Conservation (phyloP, 805 yeast genomes). For the Clavispora carvajalis region DNA sequence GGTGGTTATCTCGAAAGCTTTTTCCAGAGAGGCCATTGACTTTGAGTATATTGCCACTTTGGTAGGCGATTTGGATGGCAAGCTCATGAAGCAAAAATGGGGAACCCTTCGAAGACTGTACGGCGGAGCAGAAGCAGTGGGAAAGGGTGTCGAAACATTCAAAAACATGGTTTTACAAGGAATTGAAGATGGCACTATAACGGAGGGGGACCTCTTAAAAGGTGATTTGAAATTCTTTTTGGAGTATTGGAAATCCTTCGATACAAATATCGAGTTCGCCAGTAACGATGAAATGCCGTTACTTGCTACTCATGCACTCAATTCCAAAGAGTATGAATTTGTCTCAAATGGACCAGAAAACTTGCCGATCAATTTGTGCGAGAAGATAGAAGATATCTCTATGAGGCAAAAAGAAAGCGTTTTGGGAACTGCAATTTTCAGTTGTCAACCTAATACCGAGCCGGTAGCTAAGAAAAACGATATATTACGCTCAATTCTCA, state of each 20-base stretch:
- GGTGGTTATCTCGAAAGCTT: constrained; percentile 62
- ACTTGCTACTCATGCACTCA: constrained; percentile 40
- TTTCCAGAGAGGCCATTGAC: constrained; percentile 50
- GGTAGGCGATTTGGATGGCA: constrained; percentile 39
- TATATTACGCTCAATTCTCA: constrained; percentile 37
- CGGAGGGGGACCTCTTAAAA: constrained; percentile 44
- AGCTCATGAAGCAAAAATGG: constrained; percentile 62
- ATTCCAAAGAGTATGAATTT: constrained; percentile 42
- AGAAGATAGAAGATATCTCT: constrained; percentile 51
- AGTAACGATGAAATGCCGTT: constrained; percentile 32
- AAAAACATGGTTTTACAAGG: constrained; percentile 58
- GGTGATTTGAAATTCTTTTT: constrained; percentile 50
- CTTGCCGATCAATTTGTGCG: neutral
- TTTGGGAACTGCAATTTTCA: constrained; percentile 43
- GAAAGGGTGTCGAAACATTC: constrained; percentile 59
- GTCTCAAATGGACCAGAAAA: constrained; percentile 17
- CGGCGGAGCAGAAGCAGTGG: constrained; percentile 48
- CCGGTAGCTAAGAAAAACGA: constrained; percentile 17
- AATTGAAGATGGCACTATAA: constrained; percentile 50
- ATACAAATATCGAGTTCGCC: constrained; percentile 25
- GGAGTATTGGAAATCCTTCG: constrained; percentile 60
- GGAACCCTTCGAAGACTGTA: constrained; percentile 50
- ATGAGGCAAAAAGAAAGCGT: constrained; percentile 66
- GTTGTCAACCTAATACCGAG: constrained; percentile 19
- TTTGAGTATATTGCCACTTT: constrained; percentile 57